A percentile compares a stretch with the other conserved stretches of the same genome.
Conservation (phyloP, 192 early-diverging fungal genomes). For the Thamnidium elegans region DNA sequence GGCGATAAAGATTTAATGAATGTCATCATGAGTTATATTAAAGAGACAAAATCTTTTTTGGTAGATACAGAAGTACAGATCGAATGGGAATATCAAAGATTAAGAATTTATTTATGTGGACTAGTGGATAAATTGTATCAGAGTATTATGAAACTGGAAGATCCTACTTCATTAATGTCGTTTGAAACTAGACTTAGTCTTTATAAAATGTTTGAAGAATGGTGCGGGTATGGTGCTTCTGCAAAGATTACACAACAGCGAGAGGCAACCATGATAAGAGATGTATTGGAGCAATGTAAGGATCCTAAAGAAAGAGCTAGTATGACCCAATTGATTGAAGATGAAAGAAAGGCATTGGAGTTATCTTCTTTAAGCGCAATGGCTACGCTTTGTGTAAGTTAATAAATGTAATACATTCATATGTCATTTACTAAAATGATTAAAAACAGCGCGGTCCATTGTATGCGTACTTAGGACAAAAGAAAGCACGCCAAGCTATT, state of each 20-base stretch:
- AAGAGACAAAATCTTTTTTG: constrained; percentile 76
- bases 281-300: constrained; percentile 62
- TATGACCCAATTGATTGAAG: constrained; percentile 66
- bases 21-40: constrained; percentile 70
- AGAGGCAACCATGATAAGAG: constrained; percentile 65
- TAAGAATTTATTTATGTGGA: constrained; percentile 86
- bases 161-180: constrained; percentile 55
- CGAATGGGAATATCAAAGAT: constrained; percentile 87
- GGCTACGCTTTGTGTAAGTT: constrained; percentile 75
- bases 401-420: neutral
- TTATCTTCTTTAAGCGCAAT: constrained; percentile 82
- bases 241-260: constrained; percentile 53
- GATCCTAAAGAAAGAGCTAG: constrained; percentile 66
- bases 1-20: constrained; percentile 61
- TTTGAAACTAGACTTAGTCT: constrained; percentile 73
- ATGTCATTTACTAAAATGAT: neutral
- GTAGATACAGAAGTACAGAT: constrained; percentile 67
- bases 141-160: constrained; percentile 51
- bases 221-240: constrained; percentile 84
- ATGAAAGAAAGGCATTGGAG: constrained; percentile 74
- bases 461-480: constrained; percentile 38
- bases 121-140: constrained; percentile 86
- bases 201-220: constrained; percentile 87
- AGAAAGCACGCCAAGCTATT: constrained; percentile 34
- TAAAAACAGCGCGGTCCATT: constrained; percentile 47